Conservation (phyloP, 305 asterid genomes). For the Ilex paraguariensis region DNA sequence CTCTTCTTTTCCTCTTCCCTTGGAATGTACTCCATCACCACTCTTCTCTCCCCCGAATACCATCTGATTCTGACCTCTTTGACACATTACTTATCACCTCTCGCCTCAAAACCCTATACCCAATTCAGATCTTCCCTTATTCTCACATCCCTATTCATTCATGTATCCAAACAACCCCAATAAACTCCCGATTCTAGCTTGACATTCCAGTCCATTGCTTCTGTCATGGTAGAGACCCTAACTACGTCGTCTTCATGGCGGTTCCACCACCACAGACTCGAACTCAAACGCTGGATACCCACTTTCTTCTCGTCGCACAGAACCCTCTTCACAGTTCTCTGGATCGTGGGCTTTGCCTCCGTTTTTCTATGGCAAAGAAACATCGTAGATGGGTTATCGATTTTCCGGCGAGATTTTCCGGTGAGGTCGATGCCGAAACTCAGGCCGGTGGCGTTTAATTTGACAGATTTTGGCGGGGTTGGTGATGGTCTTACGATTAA, state of each 20-base stretch:
- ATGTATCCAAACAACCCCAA: no score
- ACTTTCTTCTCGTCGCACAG: conserved; percentile 44
- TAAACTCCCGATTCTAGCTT: no score
- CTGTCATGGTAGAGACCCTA: not conserved
- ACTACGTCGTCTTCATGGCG: not conserved
- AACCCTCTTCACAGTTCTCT: conserved; percentile 34
- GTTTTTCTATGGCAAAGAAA: conserved; percentile 59
- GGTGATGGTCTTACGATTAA: conserved; percentile 82
- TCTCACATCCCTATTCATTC: no score
- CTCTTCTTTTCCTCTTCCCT: no score
- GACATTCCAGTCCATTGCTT: not conserved
- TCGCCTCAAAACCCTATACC: no score
- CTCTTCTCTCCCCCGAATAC: no score
- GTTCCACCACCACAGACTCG: not conserved
- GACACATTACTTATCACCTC: no score
- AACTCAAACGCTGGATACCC: conserved; percentile 42
- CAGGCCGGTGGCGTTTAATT: conserved; percentile 55
- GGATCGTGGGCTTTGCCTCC: conserved; percentile 44
- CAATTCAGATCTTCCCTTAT: no score
- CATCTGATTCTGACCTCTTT: no score
- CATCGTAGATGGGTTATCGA: conserved; percentile 35
- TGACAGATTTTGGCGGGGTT: conserved; percentile 82
- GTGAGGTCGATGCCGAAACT: conserved; percentile 44
- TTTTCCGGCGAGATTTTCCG: conserved; percentile 41
- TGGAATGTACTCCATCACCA: no score